Conservation (phyloP, 148 eudicot species). For the Rhododendron griersonianum region DNA sequence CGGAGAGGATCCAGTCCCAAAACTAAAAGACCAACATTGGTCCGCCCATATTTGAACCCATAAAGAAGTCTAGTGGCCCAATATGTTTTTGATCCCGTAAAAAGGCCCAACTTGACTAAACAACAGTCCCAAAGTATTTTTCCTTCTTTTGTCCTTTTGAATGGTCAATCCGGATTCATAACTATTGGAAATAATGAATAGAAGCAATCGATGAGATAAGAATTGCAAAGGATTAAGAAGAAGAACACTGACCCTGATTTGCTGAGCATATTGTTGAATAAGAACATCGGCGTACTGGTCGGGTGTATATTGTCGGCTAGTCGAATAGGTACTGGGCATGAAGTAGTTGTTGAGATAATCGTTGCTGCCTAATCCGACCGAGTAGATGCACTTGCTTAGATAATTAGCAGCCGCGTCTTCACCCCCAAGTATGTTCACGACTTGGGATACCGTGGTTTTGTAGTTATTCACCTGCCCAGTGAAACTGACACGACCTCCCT, state of each 20-base stretch:
- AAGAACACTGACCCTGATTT: background rate
- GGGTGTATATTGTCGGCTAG: background rate
- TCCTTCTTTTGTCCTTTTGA: too few species aligned
- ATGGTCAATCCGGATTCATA: too few species aligned
- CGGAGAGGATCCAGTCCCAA: too few species aligned
- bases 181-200: background rate
- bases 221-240: background rate
- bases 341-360: conserved; percentile 60
- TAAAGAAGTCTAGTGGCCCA: too few species aligned
- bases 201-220: background rate
- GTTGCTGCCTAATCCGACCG: conserved; percentile 54
- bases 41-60: too few species aligned
- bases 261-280: background rate
- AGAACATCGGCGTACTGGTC: background rate
- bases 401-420: conserved; percentile 32
- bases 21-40: too few species aligned
- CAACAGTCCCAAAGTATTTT: too few species aligned
- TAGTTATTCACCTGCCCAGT: conserved; percentile 41
- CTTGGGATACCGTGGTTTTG: conserved; percentile 39
- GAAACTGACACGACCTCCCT: conserved; percentile 23
- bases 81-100: too few species aligned
- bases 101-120: too few species aligned
- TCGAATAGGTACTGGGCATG: conserved; percentile 6
- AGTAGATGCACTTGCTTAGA: conserved; percentile 42
- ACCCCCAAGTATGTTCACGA: conserved; percentile 39